phyloP scores from a whole-genome alignment of 75 land plant species.

The Cupressus sempervirens region DNA sequence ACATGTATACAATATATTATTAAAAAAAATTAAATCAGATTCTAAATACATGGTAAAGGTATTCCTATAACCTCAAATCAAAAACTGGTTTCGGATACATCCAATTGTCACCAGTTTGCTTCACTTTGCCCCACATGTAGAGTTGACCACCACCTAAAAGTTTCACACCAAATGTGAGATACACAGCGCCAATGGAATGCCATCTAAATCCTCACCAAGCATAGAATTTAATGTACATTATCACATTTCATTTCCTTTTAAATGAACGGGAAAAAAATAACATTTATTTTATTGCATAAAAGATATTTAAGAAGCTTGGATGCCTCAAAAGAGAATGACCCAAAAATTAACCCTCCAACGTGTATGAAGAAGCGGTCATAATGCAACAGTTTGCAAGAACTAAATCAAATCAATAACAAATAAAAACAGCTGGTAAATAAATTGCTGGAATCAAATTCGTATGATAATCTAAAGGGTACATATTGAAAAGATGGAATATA shows the following conservation, averaged over 20 bases:
- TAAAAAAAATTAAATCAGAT: background rate
- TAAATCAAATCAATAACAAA: no score
- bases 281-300: background rate
- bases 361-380: background rate
- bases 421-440: background rate
- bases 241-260: background rate
- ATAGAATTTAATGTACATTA: background rate
- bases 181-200: background rate
- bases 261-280: background rate
- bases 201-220: background rate
- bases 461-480: background rate
- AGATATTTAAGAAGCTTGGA: background rate
- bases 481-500: background rate
- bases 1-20: background rate
- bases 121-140: constrained; percentile 98
- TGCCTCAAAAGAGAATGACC: background rate
- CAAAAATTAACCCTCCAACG: background rate
- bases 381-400: background rate
- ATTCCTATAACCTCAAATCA: constrained; percentile 68
- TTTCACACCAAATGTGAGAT: background rate
- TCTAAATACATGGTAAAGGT: background rate
- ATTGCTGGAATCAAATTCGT: background rate
- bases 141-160: constrained; percentile 86
- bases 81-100: constrained; percentile 97
- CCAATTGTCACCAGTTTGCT: constrained; percentile 89